Conservation (phyloP, 2,329 filamentous ascomycete genomes). For the Hymenoscyphus repandus region DNA sequence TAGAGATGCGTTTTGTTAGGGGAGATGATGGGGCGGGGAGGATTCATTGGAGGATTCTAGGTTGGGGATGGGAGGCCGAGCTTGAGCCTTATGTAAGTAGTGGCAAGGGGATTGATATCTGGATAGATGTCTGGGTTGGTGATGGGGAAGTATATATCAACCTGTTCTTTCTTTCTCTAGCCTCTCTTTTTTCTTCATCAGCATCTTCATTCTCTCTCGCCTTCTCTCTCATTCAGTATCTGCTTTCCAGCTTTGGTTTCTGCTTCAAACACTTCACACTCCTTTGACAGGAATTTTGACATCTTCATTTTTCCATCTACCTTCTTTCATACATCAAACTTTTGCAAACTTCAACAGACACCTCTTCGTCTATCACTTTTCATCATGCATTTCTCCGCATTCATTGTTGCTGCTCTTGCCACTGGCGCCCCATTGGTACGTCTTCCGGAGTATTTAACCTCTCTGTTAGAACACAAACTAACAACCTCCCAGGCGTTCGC, state of each 20-base stretch:
- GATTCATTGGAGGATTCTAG: slow-evolving; percentile 3
- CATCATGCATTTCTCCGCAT: slow-evolving; percentile 1
- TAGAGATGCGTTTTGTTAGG: background rate
- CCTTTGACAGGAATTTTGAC: slow-evolving; percentile 1
- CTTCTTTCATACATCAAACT: background rate
- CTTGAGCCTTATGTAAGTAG: background rate
- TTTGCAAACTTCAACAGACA: background rate
- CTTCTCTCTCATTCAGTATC: background rate
- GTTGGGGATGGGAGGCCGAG: too few species aligned
- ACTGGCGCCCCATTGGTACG: background rate
- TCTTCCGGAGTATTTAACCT: background rate
- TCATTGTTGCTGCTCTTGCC: slow-evolving; percentile 1
- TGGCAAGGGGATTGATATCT: background rate
- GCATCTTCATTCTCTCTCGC: background rate
- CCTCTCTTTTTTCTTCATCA: background rate
- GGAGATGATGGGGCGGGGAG: background rate
- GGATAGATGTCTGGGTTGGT: background rate
- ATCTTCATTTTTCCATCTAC: background rate
- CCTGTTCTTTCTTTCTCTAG: background rate
- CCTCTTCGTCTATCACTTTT: background rate
- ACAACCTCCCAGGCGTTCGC: too few species aligned
- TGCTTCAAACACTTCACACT: background rate
- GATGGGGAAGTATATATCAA: slow-evolving; percentile 1
- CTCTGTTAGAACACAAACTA: too few species aligned
- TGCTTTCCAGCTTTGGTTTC: background rate